phyloP scores from a whole-genome alignment of 2,329 filamentous ascomycete genomes.

The Albifimbria verrucaria region DNA sequence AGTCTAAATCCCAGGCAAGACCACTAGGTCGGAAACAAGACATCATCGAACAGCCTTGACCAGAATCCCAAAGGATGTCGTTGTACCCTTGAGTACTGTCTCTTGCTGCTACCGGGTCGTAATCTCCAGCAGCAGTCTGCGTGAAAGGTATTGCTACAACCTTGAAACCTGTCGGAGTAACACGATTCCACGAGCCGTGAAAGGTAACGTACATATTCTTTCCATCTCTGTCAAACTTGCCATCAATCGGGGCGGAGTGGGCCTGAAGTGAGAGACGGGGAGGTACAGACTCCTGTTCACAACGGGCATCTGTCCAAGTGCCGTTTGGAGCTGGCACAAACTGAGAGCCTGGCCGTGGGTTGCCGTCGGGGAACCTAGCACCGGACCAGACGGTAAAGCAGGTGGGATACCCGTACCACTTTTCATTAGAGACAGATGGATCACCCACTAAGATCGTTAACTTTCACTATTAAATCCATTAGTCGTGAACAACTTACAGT shows the following conservation, averaged over 20 bases:
- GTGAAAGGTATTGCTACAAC: conserved; percentile 32
- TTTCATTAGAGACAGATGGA: conserved; percentile 21
- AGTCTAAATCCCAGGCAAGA: conserved; percentile 16
- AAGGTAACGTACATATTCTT: conserved; percentile 57
- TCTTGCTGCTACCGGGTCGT: conserved; percentile 27
- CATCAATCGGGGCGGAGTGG: conserved; percentile 59
- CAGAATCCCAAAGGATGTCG: conserved; percentile 29
- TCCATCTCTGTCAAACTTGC: conserved; percentile 51
- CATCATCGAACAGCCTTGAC: conserved; percentile 20
- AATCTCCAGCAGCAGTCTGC: conserved; percentile 15
- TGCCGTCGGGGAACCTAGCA: conserved; percentile 21
- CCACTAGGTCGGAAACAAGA: conserved; percentile 21
- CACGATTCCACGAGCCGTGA: conserved; percentile 55
- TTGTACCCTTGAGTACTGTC: conserved; percentile 24
- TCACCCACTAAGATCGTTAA: conserved; percentile 21
- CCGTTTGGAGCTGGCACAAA: conserved; percentile 33
- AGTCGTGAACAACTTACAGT: conserved; percentile 32
- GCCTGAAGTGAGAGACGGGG: conserved; percentile 54
- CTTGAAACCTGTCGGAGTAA: conserved; percentile 34
- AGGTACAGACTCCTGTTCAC: conserved; percentile 24
- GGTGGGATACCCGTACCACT: conserved; percentile 56
- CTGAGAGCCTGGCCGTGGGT: conserved; percentile 29
- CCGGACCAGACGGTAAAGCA: conserved; percentile 57
- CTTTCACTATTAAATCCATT: background rate
- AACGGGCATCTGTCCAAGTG: conserved; percentile 32